Base-by-base conservation (phyloP, 495 filamentous ascomycete species). In the Neurospora hispaniola region DNA sequence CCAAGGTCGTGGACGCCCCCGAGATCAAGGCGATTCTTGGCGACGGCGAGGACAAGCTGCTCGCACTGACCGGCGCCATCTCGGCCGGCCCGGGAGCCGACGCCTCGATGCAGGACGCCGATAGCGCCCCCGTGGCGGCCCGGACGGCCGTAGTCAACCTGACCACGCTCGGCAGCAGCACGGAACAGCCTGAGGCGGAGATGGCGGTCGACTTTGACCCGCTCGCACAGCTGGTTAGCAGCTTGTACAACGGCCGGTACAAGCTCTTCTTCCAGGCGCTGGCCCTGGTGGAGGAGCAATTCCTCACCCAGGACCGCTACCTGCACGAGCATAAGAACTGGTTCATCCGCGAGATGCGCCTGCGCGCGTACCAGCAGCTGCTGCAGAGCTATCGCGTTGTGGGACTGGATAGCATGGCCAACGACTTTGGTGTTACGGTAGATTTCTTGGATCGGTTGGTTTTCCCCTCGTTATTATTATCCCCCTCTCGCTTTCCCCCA, bases 361-460 rank as follows among this genome's bases (percentile, higher is more conserved):
- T 97, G 68, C 89, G 94, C 71, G 95, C 92, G 46, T 99, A 99
- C 81, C 92, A 96, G 82, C 96, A 99, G 83, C 88, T 99, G 38
- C 88, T 99, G n/a, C 94, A 97, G 84, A 96, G 92, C 79, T 99
- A 99, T 81, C 90, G 94, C 42, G 93, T 98, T n/a, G 96, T 99
- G 23, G 93, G 94, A 9, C 85, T 99, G 77, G 90, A 90, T 79
- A 97, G 91, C 85, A 99, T 99, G 95, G 96, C 96, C 18, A 90
- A 88, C 69, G 93, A 96, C 79, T 99, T 99, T 83, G 96, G 96
- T 31, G 93, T 99, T 70, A 93, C 93, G 5, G 93, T 98, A 10
- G 96, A 98, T 78, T 99, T 92, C 83, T 85, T 99, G 73, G 96
- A 99, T 81, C 91, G 92, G 94, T 96, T 87, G 66, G 87, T 81